These are phyloP conservation scores for Eimeria falciformis DNA, from an alignment of 169 alveolate genomes.

Conservation along the genomic window DNA sequence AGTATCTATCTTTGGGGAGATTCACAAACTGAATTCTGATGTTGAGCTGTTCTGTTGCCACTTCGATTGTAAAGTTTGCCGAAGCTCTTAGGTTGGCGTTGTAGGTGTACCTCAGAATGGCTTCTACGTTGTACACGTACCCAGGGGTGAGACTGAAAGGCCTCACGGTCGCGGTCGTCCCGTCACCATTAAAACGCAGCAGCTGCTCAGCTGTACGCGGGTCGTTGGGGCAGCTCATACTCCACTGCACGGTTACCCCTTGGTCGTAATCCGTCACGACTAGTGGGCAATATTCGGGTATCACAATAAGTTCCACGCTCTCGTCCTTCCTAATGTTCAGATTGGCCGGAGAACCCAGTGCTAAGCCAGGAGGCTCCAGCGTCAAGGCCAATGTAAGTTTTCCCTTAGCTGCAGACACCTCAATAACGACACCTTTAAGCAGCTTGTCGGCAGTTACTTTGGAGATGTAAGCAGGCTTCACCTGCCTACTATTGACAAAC, in stretches of 20 bases:
- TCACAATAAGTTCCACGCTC: slow-evolving; percentile 16
- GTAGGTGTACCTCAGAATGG: slow-evolving; percentile 19
- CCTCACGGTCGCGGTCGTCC: slow-evolving; percentile 16
- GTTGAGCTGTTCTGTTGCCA: slow-evolving; percentile 16
- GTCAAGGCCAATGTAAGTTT: neutral
- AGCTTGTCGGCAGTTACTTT: neutral
- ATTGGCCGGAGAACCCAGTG: neutral
- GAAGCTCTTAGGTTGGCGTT: neutral
- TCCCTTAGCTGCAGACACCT: slow-evolving; percentile 17
- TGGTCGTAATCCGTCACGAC: slow-evolving; percentile 25
- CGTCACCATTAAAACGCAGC: slow-evolving; percentile 36
- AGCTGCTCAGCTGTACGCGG: slow-evolving; percentile 67
- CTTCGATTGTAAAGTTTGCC: neutral
- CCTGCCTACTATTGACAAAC: neutral
- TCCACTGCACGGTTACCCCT: slow-evolving; percentile 55
- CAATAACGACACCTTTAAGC: too few species aligned
- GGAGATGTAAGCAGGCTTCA: too few species aligned
- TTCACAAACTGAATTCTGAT: slow-evolving; percentile 12
- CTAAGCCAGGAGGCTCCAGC: slow-evolving; percentile 9
- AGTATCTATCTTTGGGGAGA: too few species aligned
- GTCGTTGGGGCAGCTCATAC: slow-evolving; percentile 43
- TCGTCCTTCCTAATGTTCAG: neutral
- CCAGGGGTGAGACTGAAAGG: slow-evolving; percentile 57
- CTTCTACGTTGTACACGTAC: slow-evolving; percentile 13
- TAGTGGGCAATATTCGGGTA: slow-evolving; percentile 45